Conservation (phyloP, 129 eudicot genomes). For the Chrysanthemum lavandulifolium region DNA sequence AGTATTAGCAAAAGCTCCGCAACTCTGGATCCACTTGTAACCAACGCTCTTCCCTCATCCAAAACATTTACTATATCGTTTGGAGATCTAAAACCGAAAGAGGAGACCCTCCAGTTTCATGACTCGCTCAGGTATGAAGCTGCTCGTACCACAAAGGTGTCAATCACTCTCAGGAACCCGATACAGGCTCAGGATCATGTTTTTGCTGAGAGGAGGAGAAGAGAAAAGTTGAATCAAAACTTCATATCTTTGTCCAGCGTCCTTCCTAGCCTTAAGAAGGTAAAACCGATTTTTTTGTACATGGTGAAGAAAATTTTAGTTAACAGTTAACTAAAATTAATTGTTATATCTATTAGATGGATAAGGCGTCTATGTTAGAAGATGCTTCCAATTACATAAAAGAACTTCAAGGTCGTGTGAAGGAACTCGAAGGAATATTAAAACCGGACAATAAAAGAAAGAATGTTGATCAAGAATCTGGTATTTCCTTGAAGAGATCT, state of each 20-base stretch:
- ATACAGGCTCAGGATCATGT: no score
- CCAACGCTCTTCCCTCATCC: slow-evolving; percentile 10
- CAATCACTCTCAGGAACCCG: no score
- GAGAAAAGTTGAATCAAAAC: no score
- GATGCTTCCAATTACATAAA: slow-evolving; percentile 52
- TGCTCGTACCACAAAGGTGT: not conserved
- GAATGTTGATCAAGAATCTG: slow-evolving; percentile 24
- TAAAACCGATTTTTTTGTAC: no score
- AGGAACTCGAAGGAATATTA: slow-evolving; percentile 35
- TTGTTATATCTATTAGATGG: slow-evolving; percentile 35
- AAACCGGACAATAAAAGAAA: slow-evolving; percentile 12
- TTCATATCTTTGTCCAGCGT: no score
- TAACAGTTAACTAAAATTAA: not conserved
- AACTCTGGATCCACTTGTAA: slow-evolving; percentile 7
- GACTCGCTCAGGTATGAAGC: not conserved
- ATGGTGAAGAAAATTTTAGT: no score
- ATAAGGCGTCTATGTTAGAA: slow-evolving; percentile 50
- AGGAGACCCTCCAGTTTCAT: not conserved
- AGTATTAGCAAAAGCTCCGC: not conserved
- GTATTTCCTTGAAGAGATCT: slow-evolving; percentile 28
- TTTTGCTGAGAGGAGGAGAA: no score
- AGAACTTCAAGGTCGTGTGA: slow-evolving; percentile 42
- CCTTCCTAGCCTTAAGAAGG: no score
- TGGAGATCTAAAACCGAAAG: not conserved
- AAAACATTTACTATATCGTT: slow-evolving; percentile 17